Evolutionary conservation across 768 basidiomycete genomes (phyloP), one percentile per base, ranked within the genome.

Genomic region (Psilocybe cubensis): DNA sequence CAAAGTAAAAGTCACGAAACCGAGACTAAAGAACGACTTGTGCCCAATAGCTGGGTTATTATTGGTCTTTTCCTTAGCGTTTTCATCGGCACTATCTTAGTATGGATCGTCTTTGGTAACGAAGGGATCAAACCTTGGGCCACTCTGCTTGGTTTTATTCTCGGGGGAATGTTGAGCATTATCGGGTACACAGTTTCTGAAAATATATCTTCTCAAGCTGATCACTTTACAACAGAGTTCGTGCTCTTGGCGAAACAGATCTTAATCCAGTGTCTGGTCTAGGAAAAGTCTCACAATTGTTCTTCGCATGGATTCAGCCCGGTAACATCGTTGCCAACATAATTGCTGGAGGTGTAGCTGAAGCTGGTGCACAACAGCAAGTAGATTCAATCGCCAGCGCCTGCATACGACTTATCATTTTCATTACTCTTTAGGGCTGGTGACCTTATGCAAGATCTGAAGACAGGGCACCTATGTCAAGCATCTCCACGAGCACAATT

Each of bases 391-490:
- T 43, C 17, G 24, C 18, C 23, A 23, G 18, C 29, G 23, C 56
- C 11, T 50, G 14, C 18, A 52, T n/a, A 20, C 31, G 6, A 23
- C 31, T 46, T 3, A 52, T 48, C 8, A 57, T 35, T 55, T 49
- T n/a, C n/a, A n/a, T n/a, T n/a, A 10, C 27, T 50, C 7, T 31
- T 27, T 61, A 95, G 92, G 71, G 94, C 96, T 6, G 96, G 95
- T 14, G 96, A 98, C 69, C 84, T 98, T 8, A 98, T 98, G 96
- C 96, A 98, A 76, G 96, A 98, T 72, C 77, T 98, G 57, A 98
- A 98, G 76, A 97, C 96, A 2, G 96, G 96, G 0, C 93, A 97
- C 71, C 77, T 98, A n/a, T 83, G 93, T 53, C 83, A 82, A 61
- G 95, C 95, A 8, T 96, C 94, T 21, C 96, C 96, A 45, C 81